A percentile compares a stretch with the other conserved stretches of the same genome.
Conservation (phyloP, 352 stramenopile genomes). For the Globisporangium carolinianum region DNA sequence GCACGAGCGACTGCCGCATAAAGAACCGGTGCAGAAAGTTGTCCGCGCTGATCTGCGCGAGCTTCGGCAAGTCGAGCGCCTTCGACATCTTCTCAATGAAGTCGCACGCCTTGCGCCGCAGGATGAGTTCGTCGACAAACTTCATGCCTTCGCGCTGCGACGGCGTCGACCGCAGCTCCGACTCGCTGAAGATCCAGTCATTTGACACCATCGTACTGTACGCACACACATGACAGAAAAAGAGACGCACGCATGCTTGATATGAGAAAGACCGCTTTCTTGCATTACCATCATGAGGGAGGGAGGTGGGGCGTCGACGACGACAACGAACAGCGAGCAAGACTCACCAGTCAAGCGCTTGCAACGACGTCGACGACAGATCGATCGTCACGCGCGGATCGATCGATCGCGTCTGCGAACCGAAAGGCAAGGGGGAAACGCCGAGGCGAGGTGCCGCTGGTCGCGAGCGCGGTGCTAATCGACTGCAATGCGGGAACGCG, state of each 20-base stretch:
- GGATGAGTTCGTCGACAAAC: slow-evolving; percentile 58
- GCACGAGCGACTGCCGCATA: slow-evolving; percentile 77
- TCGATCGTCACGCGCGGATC: too few relatives aligned
- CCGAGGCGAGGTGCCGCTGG: too few relatives aligned
- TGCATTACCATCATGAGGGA: neutral
- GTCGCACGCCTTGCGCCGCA: slow-evolving; percentile 69
- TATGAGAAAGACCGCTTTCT: neutral
- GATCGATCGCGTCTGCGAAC: too few relatives aligned
- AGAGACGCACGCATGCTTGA: too few relatives aligned
- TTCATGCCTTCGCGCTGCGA: slow-evolving; percentile 76
- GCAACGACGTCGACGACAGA: too few relatives aligned
- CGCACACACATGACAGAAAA: too few relatives aligned
- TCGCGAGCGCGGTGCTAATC: too few relatives aligned
- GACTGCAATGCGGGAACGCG: too few relatives aligned
- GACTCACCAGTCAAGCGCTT: neutral
- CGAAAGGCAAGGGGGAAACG: too few relatives aligned
- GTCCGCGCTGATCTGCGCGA: slow-evolving; percentile 76
- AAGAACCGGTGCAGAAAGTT: slow-evolving; percentile 88
- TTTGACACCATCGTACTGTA: slow-evolving; percentile 22
- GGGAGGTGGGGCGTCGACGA: too few relatives aligned
- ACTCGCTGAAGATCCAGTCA: slow-evolving; percentile 77
- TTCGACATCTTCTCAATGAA: slow-evolving; percentile 86
- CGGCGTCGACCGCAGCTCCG: slow-evolving; percentile 55
- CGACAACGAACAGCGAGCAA: neutral
- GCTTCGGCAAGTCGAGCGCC: slow-evolving; percentile 66